A percentile compares a stretch with the other conserved stretches of the same genome.
Conservation (phyloP, 495 filamentous ascomycete species). For the Peziza echinospora region DNA sequence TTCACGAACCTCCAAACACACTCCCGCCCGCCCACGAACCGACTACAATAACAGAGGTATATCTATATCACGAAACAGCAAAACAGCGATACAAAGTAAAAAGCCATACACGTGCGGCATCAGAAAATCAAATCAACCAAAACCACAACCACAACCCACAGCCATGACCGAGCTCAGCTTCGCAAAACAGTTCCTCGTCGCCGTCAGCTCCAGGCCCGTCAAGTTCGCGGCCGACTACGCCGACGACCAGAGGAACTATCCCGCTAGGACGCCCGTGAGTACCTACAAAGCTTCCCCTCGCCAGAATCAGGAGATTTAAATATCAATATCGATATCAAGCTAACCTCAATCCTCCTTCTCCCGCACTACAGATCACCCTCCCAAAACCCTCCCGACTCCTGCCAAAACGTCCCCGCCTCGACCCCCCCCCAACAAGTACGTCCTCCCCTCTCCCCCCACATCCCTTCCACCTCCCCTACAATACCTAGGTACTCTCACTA, state of each 20-base stretch:
- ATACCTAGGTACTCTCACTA: constrained; percentile 14
- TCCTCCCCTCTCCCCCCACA: constrained; percentile 24
- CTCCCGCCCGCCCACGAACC: too few relatives aligned
- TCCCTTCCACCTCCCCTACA: constrained; percentile 27
- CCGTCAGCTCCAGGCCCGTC: constrained; percentile 50
- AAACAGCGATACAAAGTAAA: too few relatives aligned
- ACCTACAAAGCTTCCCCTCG: not conserved
- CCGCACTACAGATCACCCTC: constrained; percentile 27
- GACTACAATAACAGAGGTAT: too few relatives aligned
- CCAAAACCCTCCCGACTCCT: constrained; percentile 19
- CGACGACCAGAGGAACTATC: constrained; percentile 53
- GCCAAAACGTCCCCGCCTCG: constrained; percentile 22
- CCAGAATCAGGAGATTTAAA: too few relatives aligned
- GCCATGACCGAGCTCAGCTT: constrained; percentile 73
- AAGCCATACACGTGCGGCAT: too few relatives aligned
- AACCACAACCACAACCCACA: too few relatives aligned
- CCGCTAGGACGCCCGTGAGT: constrained; percentile 49
- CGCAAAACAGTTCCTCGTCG: constrained; percentile 58
- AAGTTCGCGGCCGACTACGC: constrained; percentile 70
- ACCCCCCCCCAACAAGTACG: not conserved
- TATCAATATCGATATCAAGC: too few relatives aligned
- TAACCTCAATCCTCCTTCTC: not conserved
- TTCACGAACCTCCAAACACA: too few relatives aligned
- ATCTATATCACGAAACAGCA: too few relatives aligned
- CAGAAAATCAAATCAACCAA: constrained; percentile 1